Evolutionary conservation across 140 eudicot species (phyloP), one percentile per base, ranked within the genome.

Genomic region (Senecio squalidus): DNA sequence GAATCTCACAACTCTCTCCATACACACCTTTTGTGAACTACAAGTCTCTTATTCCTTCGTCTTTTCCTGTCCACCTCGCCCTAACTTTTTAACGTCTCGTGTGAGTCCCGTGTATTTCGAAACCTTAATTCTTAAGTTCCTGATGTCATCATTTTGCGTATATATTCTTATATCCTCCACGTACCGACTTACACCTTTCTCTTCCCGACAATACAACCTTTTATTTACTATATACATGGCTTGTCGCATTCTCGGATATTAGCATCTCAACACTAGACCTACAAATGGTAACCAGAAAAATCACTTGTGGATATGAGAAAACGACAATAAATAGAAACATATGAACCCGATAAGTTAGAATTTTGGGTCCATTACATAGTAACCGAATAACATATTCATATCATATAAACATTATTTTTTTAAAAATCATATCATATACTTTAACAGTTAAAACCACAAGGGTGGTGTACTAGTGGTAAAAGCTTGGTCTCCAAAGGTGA

Each of bases 51-150:
- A 61, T 58, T 48, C 10, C 56, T 55, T 62, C 58, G 10, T 33
- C 46, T 62, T 68, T 68, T 64, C 40, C n/a, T 7, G 39, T 47
- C 58, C 39, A 57, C 49, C 67, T 61, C 39, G 15, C 52, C 30
- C 31, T 24, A 20, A 23, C 58, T 55, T 64, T 72, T 27, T 58
- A 15, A 18, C 9, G 59, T 62, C 46, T 67, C 60, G 18, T 36
- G 52, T 43, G 4, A 14, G 67, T 48, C 73, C 70, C 76, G 78
- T 84, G 69, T 75, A 13, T 46, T 29, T 66, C 14, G 74, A 61
- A 78, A 73, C 81, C 86, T 85, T 85, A 78, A 53, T 76, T 76
- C 81, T 73, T 78, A 85, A 81, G 89, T 76, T 66, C 60, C 67
- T 78, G 71, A 80, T 50, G 34, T 76, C 74, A 60, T 63, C 33